Conservation (phyloP, 768 basidiomycete species). For the Panellus pusillus region DNA sequence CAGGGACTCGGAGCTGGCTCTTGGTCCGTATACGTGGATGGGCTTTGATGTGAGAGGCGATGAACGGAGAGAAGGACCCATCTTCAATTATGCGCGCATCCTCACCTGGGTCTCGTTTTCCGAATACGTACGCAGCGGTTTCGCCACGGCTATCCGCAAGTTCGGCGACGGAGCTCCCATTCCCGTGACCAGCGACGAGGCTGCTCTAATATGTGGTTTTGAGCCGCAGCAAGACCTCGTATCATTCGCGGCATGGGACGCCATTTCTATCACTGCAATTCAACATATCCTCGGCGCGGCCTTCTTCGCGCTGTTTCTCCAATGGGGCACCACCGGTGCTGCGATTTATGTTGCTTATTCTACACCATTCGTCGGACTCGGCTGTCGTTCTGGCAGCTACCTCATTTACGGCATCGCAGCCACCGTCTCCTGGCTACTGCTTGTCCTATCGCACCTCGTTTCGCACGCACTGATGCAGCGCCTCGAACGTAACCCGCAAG, state of each 20-base stretch:
- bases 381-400: slow-evolving; percentile 32
- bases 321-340: slow-evolving; percentile 31
- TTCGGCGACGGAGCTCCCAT: background rate
- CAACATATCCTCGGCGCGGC: slow-evolving; percentile 27
- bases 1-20: background rate
- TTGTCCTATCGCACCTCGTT: slow-evolving; percentile 26
- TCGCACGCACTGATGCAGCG: slow-evolving; percentile 8
- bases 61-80: slow-evolving; percentile 9
- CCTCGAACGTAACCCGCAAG: background rate
- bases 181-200: background rate
- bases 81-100: slow-evolving; percentile 12
- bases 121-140: background rate
- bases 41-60: slow-evolving; percentile 10
- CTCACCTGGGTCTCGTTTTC: slow-evolving; percentile 9
- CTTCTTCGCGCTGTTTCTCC: slow-evolving; percentile 24
- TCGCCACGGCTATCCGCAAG: background rate
- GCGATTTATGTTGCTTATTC: slow-evolving; percentile 23
- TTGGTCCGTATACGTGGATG: background rate
- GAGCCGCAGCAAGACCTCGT: background rate
- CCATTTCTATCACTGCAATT: background rate
- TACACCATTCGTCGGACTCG: slow-evolving; percentile 25
- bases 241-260: background rate
- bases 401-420: slow-evolving; percentile 27
- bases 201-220: background rate
- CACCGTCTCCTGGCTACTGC: slow-evolving; percentile 28